Percentiles rank a stretch among this genome's conserved stretches.
Evolutionary conservation across 2,329 filamentous ascomycete species (phyloP).

Genomic region (Aspergillus viridinutans): DNA sequence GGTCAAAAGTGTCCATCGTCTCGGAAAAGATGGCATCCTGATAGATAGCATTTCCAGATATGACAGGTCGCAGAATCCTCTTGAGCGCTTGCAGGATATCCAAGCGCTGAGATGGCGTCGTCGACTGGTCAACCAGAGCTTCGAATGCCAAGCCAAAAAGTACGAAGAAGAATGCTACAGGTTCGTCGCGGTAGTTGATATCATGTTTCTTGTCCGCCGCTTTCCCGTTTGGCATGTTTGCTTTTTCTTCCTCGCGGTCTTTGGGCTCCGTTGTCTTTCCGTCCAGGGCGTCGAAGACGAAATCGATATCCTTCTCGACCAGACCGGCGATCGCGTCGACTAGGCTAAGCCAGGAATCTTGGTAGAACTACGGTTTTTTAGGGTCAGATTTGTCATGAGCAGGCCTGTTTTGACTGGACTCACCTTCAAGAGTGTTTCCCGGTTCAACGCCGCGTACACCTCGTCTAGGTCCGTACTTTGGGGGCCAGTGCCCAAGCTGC

Average conservation of each 20-base stretch:
- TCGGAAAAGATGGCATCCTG: conserved; percentile 94
- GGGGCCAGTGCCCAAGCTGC: conserved; percentile 75
- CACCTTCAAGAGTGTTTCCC: conserved; percentile 79
- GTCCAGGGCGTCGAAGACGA: conserved; percentile 94
- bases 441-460: conserved; percentile 89
- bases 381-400: neutral
- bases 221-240: conserved; percentile 14
- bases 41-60: conserved; percentile 95
- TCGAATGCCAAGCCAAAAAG: conserved; percentile 96
- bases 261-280: conserved; percentile 55
- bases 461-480: conserved; percentile 83
- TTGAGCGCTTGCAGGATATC: conserved; percentile 88
- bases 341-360: conserved; percentile 93
- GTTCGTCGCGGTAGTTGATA: conserved; percentile 97
- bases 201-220: conserved; percentile 60
- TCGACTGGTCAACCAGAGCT: conserved; percentile 77
- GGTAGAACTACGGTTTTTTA: conserved; percentile 64
- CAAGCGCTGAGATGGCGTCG: conserved; percentile 71
- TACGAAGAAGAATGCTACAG: conserved; percentile 98
- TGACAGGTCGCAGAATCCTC: conserved; percentile 89
- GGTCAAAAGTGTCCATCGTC: conserved; percentile 92
- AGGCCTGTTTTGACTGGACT: neutral
- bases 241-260: conserved; percentile 22
- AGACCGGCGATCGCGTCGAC: conserved; percentile 96
- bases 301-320: conserved; percentile 95